phyloP scores from a whole-genome alignment of 306 rosid genomes.

The Ziziphus jujuba region DNA sequence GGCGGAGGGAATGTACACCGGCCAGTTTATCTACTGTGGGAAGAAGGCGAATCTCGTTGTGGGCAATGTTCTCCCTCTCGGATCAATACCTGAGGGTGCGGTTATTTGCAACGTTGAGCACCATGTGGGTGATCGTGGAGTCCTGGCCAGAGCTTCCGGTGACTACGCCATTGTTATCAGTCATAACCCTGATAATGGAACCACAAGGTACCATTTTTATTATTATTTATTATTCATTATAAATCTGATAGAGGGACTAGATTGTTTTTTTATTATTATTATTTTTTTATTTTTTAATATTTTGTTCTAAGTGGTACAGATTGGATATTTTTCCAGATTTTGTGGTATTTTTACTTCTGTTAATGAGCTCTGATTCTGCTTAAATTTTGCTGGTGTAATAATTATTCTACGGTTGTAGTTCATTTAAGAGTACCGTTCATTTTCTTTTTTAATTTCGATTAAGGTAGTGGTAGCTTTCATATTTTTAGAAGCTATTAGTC shows the following conservation, averaged over 20 bases:
- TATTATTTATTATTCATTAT: not conserved
- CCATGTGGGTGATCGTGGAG: constrained; percentile 87
- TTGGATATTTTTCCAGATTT: not conserved
- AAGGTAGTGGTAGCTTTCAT: too few relatives aligned
- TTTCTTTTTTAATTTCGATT: too few relatives aligned
- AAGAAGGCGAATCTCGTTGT: constrained; percentile 77
- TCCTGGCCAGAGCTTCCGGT: constrained; percentile 65
- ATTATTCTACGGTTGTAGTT: too few relatives aligned
- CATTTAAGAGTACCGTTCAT: too few relatives aligned
- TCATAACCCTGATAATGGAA: constrained; percentile 74
- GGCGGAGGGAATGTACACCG: constrained; percentile 70
- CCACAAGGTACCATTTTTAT: constrained; percentile 42
- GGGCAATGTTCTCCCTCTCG: constrained; percentile 64
- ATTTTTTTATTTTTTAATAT: not conserved
- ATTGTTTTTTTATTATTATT: not conserved
- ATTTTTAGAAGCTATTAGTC: too few relatives aligned
- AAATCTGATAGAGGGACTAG: not conserved
- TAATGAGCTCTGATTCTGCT: not conserved
- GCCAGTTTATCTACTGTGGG: constrained; percentile 75
- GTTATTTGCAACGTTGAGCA: constrained; percentile 79
- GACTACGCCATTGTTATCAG: constrained; percentile 80
- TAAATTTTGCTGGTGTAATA: too few relatives aligned
- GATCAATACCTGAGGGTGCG: constrained; percentile 79
- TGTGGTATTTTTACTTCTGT: not conserved
- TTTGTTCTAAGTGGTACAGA: not conserved